Percentiles rank a stretch among this genome's conserved stretches.
Evolutionary conservation across 331 rosid species (phyloP).

Genomic region (Arachis monticola): DNA sequence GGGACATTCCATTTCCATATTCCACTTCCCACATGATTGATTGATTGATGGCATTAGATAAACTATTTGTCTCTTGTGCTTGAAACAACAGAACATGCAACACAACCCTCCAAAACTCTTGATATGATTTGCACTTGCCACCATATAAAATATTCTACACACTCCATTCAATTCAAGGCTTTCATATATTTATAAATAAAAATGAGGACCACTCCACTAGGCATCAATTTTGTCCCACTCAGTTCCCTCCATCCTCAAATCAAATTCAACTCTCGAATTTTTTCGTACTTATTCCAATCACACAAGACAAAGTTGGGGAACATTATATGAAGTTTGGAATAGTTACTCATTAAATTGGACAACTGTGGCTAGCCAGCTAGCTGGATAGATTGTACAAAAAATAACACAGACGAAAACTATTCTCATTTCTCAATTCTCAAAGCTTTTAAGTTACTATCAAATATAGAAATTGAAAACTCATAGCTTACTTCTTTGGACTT

Average conservation of each 20-base stretch:
- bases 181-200: slow-evolving; percentile 6
- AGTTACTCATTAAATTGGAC: not conserved
- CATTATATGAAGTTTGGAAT: not conserved
- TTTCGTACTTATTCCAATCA: not conserved
- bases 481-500: not conserved
- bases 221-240: not conserved
- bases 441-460: not conserved
- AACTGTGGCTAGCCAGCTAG: slow-evolving; percentile 18
- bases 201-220: slow-evolving; percentile 45
- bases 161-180: slow-evolving; percentile 19
- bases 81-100: slow-evolving; percentile 23
- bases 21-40: slow-evolving; percentile 36
- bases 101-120: slow-evolving; percentile 39
- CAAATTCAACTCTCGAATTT: slow-evolving; percentile 34
- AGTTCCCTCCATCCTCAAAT: slow-evolving; percentile 38
- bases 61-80: slow-evolving; percentile 35
- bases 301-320: not conserved
- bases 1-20: slow-evolving; percentile 13
- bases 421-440: slow-evolving; percentile 35
- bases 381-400: not conserved
- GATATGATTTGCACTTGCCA: slow-evolving; percentile 25
- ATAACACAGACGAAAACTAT: no score
- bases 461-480: slow-evolving; percentile 21
- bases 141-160: slow-evolving; percentile 15
- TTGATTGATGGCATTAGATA: not conserved